Evolutionary conservation across 345 rosid genomes (phyloP), one percentile per base, ranked within the genome.

Genomic region (Arabidopsis arenosa): DNA sequence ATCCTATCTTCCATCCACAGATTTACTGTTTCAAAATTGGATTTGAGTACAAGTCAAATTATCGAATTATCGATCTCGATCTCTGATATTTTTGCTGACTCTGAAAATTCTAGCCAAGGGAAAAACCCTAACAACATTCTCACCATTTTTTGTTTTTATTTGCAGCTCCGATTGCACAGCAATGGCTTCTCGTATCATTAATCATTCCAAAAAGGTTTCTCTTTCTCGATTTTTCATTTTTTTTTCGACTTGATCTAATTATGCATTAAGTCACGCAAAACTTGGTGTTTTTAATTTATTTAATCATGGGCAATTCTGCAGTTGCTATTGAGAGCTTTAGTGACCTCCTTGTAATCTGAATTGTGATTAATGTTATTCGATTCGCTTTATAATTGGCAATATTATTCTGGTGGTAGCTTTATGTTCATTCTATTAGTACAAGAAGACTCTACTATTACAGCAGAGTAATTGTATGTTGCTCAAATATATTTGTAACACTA

Each of bases 151-250:
- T 28, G 26, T 28, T 28, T 3, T 28, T 0, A 39, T 37, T 28
- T 40, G 40, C 65, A 68, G 55, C 30, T 69, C 26, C 44, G 39
- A 36, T 32, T 60, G 23, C 33, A 53, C 61, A 48, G 60, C 75
- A 80, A 86, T 89, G 93, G 82, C 84, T 60, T 84, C 85, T 49
- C 89, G 75, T 41, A 61, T 86, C 75, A 81, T 89, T 88, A 84
- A 52, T 74, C 90, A 83, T 72, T 85, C 90, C 18, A 89, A 75
- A 26, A 86, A 86, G 89, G 93, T 70, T 60, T 35, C 67, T 17
- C 6, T 41, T 45, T 47, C 53, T 65, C 61, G 7, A 53, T 44
- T 41, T 41, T 26, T 5, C 33, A 28, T 28, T n/a, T 39, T 28
- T 28, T 28, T 28, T 28, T 28, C 3, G 32, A 28, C 32, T 28